phyloP scores from a whole-genome alignment of 352 stramenopile species.

The Pythium myriotylum region DNA sequence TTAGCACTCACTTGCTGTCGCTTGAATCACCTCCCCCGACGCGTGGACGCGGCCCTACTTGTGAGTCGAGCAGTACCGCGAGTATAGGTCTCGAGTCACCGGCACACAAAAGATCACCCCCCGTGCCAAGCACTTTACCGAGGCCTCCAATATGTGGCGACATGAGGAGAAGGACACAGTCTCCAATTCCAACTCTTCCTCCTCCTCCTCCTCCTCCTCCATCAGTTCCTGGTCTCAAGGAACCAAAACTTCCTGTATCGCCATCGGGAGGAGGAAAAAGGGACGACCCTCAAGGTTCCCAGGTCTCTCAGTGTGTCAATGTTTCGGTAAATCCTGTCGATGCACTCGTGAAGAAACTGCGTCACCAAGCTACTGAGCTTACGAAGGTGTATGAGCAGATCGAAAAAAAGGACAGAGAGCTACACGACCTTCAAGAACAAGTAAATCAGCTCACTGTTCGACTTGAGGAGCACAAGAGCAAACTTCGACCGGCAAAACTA shows the following conservation, averaged over 20 bases:
- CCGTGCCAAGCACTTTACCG: slow-evolving; percentile 1
- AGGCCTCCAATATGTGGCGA: neutral
- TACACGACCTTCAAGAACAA: slow-evolving; percentile 42
- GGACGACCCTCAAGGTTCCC: slow-evolving; percentile 1
- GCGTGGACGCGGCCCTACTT: neutral
- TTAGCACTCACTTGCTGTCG: slow-evolving; percentile 27
- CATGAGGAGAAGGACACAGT: neutral
- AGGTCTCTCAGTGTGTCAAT: slow-evolving; percentile 1
- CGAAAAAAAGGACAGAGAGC: slow-evolving; percentile 50
- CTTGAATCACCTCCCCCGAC: slow-evolving; percentile 10
- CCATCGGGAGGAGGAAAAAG: slow-evolving; percentile 2
- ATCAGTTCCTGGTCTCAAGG: neutral
- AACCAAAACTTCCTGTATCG: neutral
- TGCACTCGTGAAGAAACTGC: slow-evolving; percentile 71
- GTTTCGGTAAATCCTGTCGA: slow-evolving; percentile 54
- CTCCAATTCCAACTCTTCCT: neutral
- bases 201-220: no score
- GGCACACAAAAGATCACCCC: slow-evolving; percentile 1
- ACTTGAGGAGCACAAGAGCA: slow-evolving; percentile 42
- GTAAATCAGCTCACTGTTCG: slow-evolving; percentile 48
- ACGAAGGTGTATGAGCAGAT: slow-evolving; percentile 73
- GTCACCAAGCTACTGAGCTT: slow-evolving; percentile 69
- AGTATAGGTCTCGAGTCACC: slow-evolving; percentile 10
- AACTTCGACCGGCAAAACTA: slow-evolving; percentile 4
- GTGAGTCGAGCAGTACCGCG: no score